Evolutionary conservation across 495 filamentous ascomycete genomes (phyloP).

Genomic region (Poronia punctata): DNA sequence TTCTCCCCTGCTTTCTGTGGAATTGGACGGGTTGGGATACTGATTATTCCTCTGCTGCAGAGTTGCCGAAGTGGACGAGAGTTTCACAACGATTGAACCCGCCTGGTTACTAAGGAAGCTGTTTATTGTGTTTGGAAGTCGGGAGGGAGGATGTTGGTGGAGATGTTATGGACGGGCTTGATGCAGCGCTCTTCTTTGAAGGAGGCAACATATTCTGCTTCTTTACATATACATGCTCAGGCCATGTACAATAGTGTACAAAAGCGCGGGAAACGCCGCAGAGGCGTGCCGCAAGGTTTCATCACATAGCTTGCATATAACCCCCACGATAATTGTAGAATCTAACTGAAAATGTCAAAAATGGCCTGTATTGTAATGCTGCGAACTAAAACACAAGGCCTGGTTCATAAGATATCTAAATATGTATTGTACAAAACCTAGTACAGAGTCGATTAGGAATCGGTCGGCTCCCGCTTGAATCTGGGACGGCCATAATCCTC

Average conservation of each 20-base stretch:
- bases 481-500: too few species aligned
- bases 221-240: background rate
- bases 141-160: background rate
- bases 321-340: background rate
- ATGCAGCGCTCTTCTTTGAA: background rate
- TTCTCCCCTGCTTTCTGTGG: background rate
- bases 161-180: background rate
- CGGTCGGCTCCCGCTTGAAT: too few species aligned
- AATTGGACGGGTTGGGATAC: constrained; percentile 5
- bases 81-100: constrained; percentile 89
- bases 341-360: too few species aligned
- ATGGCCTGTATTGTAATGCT: background rate
- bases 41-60: constrained; percentile 37
- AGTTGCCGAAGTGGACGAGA: constrained; percentile 93
- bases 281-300: constrained; percentile 1
- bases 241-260: constrained; percentile 11
- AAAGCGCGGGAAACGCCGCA: background rate
- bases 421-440: background rate
- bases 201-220: background rate
- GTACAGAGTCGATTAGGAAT: too few species aligned
- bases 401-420: background rate
- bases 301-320: constrained; percentile 2
- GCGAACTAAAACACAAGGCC: background rate
- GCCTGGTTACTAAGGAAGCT: constrained; percentile 67
- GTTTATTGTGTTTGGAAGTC: background rate